These are phyloP conservation scores for Celoporthe dispersa DNA, from an alignment of 2,329 filamentous ascomycete genomes.

Conservation along the genomic window DNA sequence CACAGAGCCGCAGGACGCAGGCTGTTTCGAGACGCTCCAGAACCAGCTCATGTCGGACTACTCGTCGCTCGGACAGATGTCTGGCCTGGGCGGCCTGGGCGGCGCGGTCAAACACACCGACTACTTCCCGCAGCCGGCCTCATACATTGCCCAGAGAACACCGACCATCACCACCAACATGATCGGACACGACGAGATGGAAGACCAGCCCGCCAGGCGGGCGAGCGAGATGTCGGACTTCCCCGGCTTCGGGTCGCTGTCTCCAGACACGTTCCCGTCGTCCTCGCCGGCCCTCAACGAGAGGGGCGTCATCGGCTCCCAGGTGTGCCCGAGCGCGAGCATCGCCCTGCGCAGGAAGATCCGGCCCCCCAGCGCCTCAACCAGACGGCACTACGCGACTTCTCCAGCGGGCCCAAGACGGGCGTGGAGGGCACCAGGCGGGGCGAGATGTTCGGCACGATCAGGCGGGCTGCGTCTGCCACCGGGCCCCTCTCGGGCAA, in stretches of 20 bases:
- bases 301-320: slow-evolving; percentile 48
- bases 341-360: slow-evolving; percentile 58
- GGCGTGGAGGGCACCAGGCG: slow-evolving; percentile 52
- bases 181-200: slow-evolving; percentile 24
- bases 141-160: slow-evolving; percentile 23
- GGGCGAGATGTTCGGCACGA: slow-evolving; percentile 50
- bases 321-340: slow-evolving; percentile 55
- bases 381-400: slow-evolving; percentile 49
- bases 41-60: slow-evolving; percentile 17
- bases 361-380: slow-evolving; percentile 55
- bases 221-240: slow-evolving; percentile 27
- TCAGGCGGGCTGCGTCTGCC: slow-evolving; percentile 59
- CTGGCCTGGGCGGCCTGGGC: slow-evolving; percentile 12
- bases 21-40: slow-evolving; percentile 19
- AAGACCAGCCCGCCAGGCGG: slow-evolving; percentile 28
- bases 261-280: slow-evolving; percentile 38
- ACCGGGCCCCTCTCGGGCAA: slow-evolving; percentile 47
- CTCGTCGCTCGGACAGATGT: slow-evolving; percentile 17
- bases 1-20: slow-evolving; percentile 14
- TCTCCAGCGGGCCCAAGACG: slow-evolving; percentile 51
- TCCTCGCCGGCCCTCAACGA: slow-evolving; percentile 36
- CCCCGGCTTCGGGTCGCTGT: slow-evolving; percentile 35
- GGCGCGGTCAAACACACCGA: slow-evolving; percentile 17
- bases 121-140: slow-evolving; percentile 22
- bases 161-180: slow-evolving; percentile 26